phyloP scores from a whole-genome alignment of 2,329 filamentous ascomycete genomes.

The Monosporascus sp. region DNA sequence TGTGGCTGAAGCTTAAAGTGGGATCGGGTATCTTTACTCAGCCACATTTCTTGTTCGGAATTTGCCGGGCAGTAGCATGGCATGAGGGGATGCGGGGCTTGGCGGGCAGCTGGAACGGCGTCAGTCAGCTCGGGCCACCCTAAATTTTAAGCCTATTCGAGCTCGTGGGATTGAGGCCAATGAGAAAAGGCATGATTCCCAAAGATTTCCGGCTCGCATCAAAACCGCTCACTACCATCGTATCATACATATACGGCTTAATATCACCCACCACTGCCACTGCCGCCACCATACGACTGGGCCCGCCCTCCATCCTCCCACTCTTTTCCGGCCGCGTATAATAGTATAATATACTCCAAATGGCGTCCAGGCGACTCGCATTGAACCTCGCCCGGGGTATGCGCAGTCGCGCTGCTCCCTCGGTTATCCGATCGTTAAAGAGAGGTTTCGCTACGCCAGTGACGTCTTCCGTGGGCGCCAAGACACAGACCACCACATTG shows the following conservation, averaged over 20 bases:
- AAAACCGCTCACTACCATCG: conserved; percentile 49
- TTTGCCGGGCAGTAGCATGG: background rate
- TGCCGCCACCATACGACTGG: conserved; percentile 22
- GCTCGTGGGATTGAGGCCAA: conserved; percentile 12
- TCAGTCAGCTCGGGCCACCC: background rate
- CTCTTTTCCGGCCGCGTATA: conserved; percentile 29
- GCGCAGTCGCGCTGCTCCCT: conserved; percentile 80
- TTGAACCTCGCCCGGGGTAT: conserved; percentile 88
- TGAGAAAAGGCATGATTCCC: conserved; percentile 20
- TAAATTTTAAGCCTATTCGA: conserved; percentile 17
- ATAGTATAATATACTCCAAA: conserved; percentile 38
- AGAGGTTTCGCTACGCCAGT: conserved; percentile 89
- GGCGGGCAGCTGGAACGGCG: background rate
- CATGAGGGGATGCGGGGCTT: background rate
- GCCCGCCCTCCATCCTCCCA: conserved; percentile 32
- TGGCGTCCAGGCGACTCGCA: conserved; percentile 97
- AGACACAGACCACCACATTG: conserved; percentile 93
- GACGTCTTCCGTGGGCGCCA: conserved; percentile 55
- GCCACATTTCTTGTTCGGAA: background rate
- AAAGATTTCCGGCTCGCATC: conserved; percentile 30
- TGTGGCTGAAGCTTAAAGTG: background rate
- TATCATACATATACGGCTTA: background rate
- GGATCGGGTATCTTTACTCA: background rate
- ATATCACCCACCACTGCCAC: conserved; percentile 17
- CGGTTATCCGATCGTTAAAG: conserved; percentile 69